phyloP scores from a whole-genome alignment of 1,139 yeast genomes.

The Pneumocystis oryctolagi region DNA sequence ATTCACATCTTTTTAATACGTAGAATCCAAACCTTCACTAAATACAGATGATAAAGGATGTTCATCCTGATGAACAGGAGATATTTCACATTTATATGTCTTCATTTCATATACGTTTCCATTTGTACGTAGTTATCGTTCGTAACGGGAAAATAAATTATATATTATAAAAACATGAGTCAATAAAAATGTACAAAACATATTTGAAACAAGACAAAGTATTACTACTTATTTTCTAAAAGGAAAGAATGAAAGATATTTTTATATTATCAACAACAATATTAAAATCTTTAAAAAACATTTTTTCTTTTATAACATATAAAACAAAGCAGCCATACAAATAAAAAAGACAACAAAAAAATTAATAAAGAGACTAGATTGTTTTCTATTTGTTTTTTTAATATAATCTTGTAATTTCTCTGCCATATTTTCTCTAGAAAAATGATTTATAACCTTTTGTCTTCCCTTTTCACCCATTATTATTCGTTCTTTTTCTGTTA shows the following conservation, averaged over 20 bases:
- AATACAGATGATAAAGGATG: background rate
- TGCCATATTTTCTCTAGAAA: slow-evolving; percentile 53
- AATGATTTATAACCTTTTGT: slow-evolving; percentile 35
- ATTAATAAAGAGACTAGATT: background rate
- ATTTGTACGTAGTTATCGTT: background rate
- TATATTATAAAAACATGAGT: too few species aligned
- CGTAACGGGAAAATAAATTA: too few species aligned
- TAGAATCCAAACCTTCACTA: background rate
- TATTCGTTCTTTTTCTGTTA: slow-evolving; percentile 23
- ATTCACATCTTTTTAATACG: background rate
- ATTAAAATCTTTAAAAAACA: background rate
- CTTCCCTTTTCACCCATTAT: slow-evolving; percentile 39
- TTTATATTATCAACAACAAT: background rate
- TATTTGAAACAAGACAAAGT: background rate
- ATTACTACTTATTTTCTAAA: background rate
- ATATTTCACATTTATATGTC: background rate
- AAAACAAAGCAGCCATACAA: background rate
- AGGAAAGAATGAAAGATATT: background rate
- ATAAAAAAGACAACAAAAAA: background rate
- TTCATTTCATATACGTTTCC: background rate
- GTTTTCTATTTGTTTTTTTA: background rate
- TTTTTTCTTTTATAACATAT: background rate
- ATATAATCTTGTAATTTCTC: slow-evolving; percentile 29
- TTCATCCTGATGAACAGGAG: background rate
- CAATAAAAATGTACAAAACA: background rate